Conservation (phyloP, 2,329 filamentous ascomycete genomes). For the Fusarium oxysporum region DNA sequence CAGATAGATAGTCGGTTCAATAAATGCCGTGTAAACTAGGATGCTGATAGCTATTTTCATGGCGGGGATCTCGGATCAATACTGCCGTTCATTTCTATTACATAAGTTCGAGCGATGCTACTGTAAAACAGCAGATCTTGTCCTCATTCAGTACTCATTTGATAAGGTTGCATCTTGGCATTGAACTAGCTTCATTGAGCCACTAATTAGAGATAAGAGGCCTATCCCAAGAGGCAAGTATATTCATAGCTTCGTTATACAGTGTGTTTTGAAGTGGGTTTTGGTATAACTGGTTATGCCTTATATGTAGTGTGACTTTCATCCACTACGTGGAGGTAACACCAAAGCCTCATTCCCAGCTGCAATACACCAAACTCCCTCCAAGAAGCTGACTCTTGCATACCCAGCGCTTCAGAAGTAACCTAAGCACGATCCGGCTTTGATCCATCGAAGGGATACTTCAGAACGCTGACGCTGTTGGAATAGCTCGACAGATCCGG, state of each 20-base stretch:
- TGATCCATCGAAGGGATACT: not conserved
- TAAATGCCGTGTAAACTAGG: not conserved
- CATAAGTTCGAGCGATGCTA: not conserved
- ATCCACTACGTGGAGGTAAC: not conserved
- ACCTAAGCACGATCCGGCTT: slow-evolving; percentile 1
- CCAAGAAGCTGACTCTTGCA: rapidly evolving
- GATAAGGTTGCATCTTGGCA: not conserved
- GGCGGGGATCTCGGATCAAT: not conserved
- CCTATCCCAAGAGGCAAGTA: rapidly evolving
- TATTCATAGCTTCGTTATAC: not conserved
- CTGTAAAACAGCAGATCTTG: rapidly evolving
- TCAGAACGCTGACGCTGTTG: not conserved
- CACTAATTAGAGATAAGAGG: not conserved
- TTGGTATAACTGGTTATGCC: not conserved
- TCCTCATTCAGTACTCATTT: not conserved
- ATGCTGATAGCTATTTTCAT: not conserved
- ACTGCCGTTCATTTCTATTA: not conserved
- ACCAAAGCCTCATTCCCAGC: not conserved
- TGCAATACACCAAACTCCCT: not conserved
- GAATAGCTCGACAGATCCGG: not conserved
- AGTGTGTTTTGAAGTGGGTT: not conserved
- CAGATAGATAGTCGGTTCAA: not conserved
- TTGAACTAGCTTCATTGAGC: not conserved
- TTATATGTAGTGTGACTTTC: no score
- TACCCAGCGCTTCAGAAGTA: not conserved